Conservation (phyloP, 2,329 filamentous ascomycete species). For the Neopestalotiopsis sp. region DNA sequence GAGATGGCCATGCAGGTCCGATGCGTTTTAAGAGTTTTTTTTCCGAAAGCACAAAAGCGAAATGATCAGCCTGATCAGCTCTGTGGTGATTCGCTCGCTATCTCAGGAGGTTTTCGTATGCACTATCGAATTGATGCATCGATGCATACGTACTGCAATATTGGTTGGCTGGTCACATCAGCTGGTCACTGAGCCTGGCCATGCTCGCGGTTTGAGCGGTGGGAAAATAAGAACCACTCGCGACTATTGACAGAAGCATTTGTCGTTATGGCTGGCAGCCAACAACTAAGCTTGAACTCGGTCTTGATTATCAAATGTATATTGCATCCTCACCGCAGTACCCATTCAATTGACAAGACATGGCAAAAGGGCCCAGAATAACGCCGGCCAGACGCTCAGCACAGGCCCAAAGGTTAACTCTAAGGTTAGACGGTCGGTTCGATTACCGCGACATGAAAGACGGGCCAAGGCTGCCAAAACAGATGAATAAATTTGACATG, state of each 20-base stretch:
- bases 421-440: not conserved
- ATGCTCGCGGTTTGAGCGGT: not conserved
- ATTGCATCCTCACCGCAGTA: not conserved
- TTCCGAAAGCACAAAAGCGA: not conserved
- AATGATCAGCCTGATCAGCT: not conserved
- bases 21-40: not conserved
- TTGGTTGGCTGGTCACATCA: constrained; percentile 1
- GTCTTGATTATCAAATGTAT: not conserved
- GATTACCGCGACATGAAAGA: not conserved
- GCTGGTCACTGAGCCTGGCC: not conserved
- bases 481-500: not conserved
- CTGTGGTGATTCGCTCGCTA: not conserved
- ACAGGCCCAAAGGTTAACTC: not conserved
- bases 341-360: not conserved
- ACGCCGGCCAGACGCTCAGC: not conserved
- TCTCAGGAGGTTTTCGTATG: not conserved
- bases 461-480: not conserved
- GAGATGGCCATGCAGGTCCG: not conserved
- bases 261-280: not conserved
- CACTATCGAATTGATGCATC: not conserved
- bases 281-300: not conserved
- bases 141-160: not conserved
- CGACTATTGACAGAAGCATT: not conserved
- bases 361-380: not conserved
- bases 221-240: not conserved